phyloP scores from a whole-genome alignment of 1,139 yeast species.

The Suhomyces chickasaworum region DNA sequence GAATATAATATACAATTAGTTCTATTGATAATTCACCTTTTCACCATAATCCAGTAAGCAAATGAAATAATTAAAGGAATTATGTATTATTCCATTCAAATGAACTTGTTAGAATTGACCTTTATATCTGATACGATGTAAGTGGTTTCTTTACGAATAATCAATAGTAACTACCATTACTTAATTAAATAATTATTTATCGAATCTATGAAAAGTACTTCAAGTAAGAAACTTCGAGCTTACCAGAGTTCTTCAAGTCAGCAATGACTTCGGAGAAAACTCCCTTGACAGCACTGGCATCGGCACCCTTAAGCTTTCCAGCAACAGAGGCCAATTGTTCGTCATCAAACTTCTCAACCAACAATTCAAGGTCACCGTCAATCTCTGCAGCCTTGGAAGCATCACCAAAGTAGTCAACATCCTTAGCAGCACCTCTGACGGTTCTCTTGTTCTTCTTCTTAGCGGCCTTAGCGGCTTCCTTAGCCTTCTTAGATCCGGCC shows the following conservation, averaged over 20 bases:
- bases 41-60: no score
- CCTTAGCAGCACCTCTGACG: constrained; percentile 82
- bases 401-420: constrained; percentile 81
- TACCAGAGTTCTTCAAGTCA: constrained; percentile 38
- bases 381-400: constrained; percentile 64
- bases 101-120: no score
- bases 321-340: constrained; percentile 72
- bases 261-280: constrained; percentile 52
- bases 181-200: background rate
- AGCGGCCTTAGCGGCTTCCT: constrained; percentile 96
- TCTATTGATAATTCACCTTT: no score
- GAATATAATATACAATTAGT: no score
- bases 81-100: no score
- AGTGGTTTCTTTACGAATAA: no score
- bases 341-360: constrained; percentile 81
- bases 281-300: constrained; percentile 54
- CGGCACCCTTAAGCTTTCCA: constrained; percentile 54
- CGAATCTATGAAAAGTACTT: constrained; percentile 32
- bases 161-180: background rate
- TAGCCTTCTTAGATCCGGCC: constrained; percentile 79
- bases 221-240: constrained; percentile 35
- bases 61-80: no score
- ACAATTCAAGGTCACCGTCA: constrained; percentile 76
- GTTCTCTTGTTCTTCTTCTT: constrained; percentile 98
- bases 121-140: no score